Conservation (phyloP, 1,284 basidiomycete genomes). For the Wolfiporia cocos region DNA sequence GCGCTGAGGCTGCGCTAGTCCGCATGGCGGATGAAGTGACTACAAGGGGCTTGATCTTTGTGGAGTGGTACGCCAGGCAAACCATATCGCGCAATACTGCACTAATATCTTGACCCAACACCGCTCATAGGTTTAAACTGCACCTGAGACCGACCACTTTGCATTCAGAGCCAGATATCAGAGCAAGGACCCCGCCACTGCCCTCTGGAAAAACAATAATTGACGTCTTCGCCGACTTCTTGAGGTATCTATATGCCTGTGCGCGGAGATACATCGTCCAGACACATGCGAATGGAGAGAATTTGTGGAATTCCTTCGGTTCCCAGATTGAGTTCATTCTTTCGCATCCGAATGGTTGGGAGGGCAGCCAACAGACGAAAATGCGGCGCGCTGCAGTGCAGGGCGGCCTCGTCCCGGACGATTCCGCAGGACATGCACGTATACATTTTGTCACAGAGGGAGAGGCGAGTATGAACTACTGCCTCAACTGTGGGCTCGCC, state of each 20-base stretch:
- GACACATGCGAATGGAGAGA: slow-evolving; percentile 35
- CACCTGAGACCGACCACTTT: slow-evolving; percentile 38
- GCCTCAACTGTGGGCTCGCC: slow-evolving; percentile 32
- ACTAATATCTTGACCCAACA: background rate
- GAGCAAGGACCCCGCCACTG: slow-evolving; percentile 33
- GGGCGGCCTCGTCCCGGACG: slow-evolving; percentile 26
- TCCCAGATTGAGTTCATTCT: slow-evolving; percentile 28
- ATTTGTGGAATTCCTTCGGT: slow-evolving; percentile 31
- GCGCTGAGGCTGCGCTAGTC: slow-evolving; percentile 47
- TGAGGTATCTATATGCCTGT: slow-evolving; percentile 41
- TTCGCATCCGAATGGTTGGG: slow-evolving; percentile 40
- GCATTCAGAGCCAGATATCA: slow-evolving; percentile 14
- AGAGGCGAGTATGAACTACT: slow-evolving; percentile 43
- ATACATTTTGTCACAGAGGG: slow-evolving; percentile 43
- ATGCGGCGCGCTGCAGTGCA: slow-evolving; percentile 30
- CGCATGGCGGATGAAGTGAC: slow-evolving; percentile 35
- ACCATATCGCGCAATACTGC: background rate
- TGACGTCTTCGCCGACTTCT: slow-evolving; percentile 47
- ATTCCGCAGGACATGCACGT: slow-evolving; percentile 23
- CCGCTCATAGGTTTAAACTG: slow-evolving; percentile 48
- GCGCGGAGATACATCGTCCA: slow-evolving; percentile 40
- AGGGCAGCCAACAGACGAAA: slow-evolving; percentile 33
- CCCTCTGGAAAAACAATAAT: slow-evolving; percentile 38
- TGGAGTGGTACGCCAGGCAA: slow-evolving; percentile 44
- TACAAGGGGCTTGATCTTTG: slow-evolving; percentile 39